Evolutionary conservation across 305 asterid genomes (phyloP).

Genomic region (Caryopteris hybrid): DNA sequence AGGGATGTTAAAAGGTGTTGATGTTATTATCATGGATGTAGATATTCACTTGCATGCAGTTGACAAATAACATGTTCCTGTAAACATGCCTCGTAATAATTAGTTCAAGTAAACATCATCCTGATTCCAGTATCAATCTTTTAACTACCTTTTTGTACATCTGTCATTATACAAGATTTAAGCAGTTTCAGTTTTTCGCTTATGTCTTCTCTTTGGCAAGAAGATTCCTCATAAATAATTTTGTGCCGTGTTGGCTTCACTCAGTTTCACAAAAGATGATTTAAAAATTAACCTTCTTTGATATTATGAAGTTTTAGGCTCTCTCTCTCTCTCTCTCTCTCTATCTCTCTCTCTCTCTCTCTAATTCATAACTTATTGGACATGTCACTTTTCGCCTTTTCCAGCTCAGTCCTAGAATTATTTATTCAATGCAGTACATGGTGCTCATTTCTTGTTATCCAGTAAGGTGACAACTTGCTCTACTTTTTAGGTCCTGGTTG

Average conservation of each 20-base stretch:
- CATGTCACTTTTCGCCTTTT: conserved; percentile 15
- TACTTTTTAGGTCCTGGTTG: conserved; percentile 84
- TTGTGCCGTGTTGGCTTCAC: background rate
- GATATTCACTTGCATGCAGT: conserved; percentile 3
- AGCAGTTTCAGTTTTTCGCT: background rate
- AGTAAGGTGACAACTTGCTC: conserved; percentile 35
- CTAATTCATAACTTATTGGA: conserved; percentile 6
- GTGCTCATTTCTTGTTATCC: conserved; percentile 29
- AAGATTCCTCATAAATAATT: conserved; percentile 5
- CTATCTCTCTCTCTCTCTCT: background rate
- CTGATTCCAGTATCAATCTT: background rate
- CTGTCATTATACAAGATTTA: background rate
- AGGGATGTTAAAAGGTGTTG: background rate
- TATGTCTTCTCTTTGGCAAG: conserved; percentile 4
- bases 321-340: conserved; percentile 12
- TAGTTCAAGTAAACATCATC: background rate
- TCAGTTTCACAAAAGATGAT: background rate
- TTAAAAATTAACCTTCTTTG: background rate
- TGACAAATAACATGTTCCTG: background rate
- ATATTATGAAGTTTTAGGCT: background rate
- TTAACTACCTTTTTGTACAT: conserved; percentile 19
- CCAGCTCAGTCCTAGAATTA: conserved; percentile 13
- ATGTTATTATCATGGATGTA: conserved; percentile 1
- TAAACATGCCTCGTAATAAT: background rate
- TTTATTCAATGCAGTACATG: background rate